Evolutionary conservation across 352 stramenopile species (phyloP).

Genomic region (Globisporangium spiculum): DNA sequence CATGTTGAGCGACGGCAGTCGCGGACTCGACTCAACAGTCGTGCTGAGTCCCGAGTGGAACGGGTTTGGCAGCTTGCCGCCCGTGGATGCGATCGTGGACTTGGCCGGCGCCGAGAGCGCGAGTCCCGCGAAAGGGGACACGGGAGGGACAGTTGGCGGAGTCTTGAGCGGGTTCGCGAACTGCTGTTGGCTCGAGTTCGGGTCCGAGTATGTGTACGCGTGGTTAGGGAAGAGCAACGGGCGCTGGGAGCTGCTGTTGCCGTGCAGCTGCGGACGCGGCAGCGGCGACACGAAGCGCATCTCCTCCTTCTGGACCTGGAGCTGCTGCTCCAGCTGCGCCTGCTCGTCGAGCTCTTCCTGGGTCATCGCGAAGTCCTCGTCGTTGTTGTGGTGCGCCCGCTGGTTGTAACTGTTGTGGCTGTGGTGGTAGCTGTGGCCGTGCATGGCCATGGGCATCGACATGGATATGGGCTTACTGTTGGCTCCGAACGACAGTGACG

Average conservation of each 20-base stretch:
- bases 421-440: slow-evolving; percentile 12
- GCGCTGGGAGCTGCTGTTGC: slow-evolving; percentile 26
- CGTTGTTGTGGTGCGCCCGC: slow-evolving; percentile 7
- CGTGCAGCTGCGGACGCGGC: slow-evolving; percentile 38
- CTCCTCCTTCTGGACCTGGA: slow-evolving; percentile 71
- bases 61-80: slow-evolving; percentile 48
- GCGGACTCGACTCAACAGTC: slow-evolving; percentile 61
- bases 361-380: slow-evolving; percentile 37
- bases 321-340: slow-evolving; percentile 68
- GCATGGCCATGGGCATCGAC: slow-evolving; percentile 20
- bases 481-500: slow-evolving; percentile 12
- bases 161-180: slow-evolving; percentile 36
- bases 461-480: slow-evolving; percentile 16
- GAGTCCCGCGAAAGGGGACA: slow-evolving; percentile 71
- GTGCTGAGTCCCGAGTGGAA: slow-evolving; percentile 34
- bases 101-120: slow-evolving; percentile 63
- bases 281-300: slow-evolving; percentile 71
- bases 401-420: slow-evolving; percentile 4
- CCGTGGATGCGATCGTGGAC: slow-evolving; percentile 25
- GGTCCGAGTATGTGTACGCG: slow-evolving; percentile 64
- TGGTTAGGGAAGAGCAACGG: slow-evolving; percentile 31
- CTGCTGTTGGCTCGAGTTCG: slow-evolving; percentile 34
- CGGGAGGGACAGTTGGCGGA: slow-evolving; percentile 48
- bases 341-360: slow-evolving; percentile 59
- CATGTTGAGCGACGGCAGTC: slow-evolving; percentile 65